Base-by-base conservation (phyloP, 805 yeast genomes). In the Cyberlindnera xylosilytica region DNA sequence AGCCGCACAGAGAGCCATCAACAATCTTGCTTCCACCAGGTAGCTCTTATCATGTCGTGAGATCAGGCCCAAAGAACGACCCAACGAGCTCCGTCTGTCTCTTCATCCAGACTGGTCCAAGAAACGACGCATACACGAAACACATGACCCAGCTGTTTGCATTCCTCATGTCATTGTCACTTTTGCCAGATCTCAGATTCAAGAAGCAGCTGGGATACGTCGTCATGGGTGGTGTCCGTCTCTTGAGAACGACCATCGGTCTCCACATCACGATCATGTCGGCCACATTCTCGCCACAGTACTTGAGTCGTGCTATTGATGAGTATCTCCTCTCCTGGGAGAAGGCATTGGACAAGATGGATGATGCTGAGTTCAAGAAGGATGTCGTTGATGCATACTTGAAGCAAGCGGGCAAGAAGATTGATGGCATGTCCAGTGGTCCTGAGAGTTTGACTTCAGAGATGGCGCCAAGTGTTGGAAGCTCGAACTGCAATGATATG, bases 131-230 rank as follows among this genome's bases (percentile, higher is more conserved):
- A 0, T 37, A 46, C 6, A 51, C 55, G 1, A 61, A 66, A 34
- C 57, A 78, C 0, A 42, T 79, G 42, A 71, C 83, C 0, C 64
- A 63, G 17, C 55, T 83, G 5, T 49, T 74, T 1, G 70, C 76
- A 1, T 74, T 66, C 54, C 38, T 74, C n/a, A 51, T 83, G 50
- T 65, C 77, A 0, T 48, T 66, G 7, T 61, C 70, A 1, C 63
- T 77, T 16, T 59, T 65, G 1, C 63, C 70, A 3, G 79, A 74
- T 36, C 58, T 83, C 15, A 62, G 90, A 46, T 70, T 69, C 16
- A 73, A 71, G 50, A 71, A 70, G 44, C 84, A 79, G 48, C 58
- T 84, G 41, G 90, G 87, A 0, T 84, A 84, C 54, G 68, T 72
- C 5, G 77, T 81, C 0, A 50, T 72, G n/a, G 75, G 81, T 17